Evolutionary conservation across 1,284 basidiomycete species (phyloP).

Genomic region (Acaromyces ingoldii): DNA sequence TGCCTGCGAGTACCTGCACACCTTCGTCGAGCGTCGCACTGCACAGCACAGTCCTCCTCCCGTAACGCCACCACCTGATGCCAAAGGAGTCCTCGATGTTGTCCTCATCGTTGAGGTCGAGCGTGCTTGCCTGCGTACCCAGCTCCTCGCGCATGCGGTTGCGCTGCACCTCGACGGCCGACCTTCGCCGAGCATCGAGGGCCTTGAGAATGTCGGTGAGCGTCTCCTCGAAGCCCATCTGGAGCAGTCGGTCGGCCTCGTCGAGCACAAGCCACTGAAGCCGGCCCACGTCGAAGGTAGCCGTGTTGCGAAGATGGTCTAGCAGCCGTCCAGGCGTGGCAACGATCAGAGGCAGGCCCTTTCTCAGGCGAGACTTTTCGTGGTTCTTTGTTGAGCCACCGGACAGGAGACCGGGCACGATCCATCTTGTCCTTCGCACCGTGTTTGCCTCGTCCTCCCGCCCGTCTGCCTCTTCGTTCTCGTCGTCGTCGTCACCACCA

Average conservation of each 20-base stretch:
- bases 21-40: slow-evolving; percentile 94
- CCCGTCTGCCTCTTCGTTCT: slow-evolving; percentile 2
- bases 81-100: slow-evolving; percentile 18
- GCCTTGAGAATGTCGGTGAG: slow-evolving; percentile 67
- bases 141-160: slow-evolving; percentile 28
- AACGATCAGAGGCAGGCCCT: slow-evolving; percentile 69
- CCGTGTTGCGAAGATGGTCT: slow-evolving; percentile 75
- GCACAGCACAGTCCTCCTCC: slow-evolving; percentile 80
- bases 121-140: slow-evolving; percentile 46
- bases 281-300: slow-evolving; percentile 83
- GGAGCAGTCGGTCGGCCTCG: slow-evolving; percentile 86
- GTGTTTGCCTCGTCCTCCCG: slow-evolving; percentile 61
- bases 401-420: slow-evolving; percentile 81
- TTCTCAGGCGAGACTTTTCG: slow-evolving; percentile 68
- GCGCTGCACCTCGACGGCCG: slow-evolving; percentile 60
- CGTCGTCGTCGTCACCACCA: slow-evolving; percentile 32
- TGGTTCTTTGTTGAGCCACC: slow-evolving; percentile 69
- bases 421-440: slow-evolving; percentile 64
- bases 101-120: slow-evolving; percentile 3
- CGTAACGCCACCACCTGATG: slow-evolving; percentile 53
- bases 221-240: slow-evolving; percentile 57
- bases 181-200: slow-evolving; percentile 39
- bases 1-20: slow-evolving; percentile 86
- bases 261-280: slow-evolving; percentile 94
- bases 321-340: slow-evolving; percentile 67